phyloP scores from a whole-genome alignment of 495 filamentous ascomycete genomes.

The Penicillium paradoxum region DNA sequence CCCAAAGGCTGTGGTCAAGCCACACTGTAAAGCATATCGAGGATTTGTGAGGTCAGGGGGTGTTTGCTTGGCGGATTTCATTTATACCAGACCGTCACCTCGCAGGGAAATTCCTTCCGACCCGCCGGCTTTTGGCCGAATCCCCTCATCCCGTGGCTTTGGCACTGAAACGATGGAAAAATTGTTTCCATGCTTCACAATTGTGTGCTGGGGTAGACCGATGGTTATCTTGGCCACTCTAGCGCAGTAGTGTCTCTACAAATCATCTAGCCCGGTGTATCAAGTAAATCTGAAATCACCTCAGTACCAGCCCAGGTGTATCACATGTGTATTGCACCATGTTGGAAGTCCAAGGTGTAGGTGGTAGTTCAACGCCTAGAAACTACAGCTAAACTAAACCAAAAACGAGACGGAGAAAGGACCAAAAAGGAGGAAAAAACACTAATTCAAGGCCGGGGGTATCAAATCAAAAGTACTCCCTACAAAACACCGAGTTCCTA shows the following conservation, averaged over 20 bases:
- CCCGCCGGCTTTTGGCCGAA: background rate
- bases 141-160: background rate
- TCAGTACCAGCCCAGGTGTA: background rate
- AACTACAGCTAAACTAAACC: background rate
- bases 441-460: slow-evolving; percentile 15
- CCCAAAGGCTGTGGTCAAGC: slow-evolving; percentile 4
- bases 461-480: slow-evolving; percentile 16
- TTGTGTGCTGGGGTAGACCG: background rate
- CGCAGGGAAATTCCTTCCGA: slow-evolving; percentile 5
- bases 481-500: slow-evolving; percentile 13
- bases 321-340: background rate
- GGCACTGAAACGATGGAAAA: background rate
- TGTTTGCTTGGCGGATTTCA: slow-evolving; percentile 14
- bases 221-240: too few species aligned
- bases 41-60: background rate
- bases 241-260: too few species aligned
- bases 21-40: background rate
- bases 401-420: background rate
- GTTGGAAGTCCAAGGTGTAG: background rate
- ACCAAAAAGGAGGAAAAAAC: background rate
- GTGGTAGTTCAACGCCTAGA: background rate
- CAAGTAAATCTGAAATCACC: background rate
- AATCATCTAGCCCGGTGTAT: too few species aligned
- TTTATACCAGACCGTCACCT: slow-evolving; percentile 19
- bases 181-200: background rate